phyloP scores from a whole-genome alignment of 768 basidiomycete genomes.

The Hygrophoropsis aurantiaca region DNA sequence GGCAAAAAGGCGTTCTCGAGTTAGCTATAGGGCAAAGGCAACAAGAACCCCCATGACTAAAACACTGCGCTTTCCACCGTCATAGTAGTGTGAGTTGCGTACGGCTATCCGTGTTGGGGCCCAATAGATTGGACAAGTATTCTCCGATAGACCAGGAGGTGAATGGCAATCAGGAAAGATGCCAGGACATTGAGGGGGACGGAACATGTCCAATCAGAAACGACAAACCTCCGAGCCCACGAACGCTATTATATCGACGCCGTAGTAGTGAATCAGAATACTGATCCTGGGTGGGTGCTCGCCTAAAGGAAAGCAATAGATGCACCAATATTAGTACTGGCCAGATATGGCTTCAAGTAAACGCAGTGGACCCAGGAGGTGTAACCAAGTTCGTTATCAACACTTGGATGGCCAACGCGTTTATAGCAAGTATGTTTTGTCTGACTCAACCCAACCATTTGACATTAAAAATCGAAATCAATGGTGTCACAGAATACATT shows the following conservation, averaged over 20 bases:
- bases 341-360: conserved; percentile 1
- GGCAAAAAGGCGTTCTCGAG: too few species aligned
- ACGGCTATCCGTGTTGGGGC: neutral
- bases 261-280: neutral
- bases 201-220: neutral
- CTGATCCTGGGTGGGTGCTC: neutral
- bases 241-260: neutral
- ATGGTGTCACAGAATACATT: too few species aligned
- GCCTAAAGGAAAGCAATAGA: neutral
- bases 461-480: too few species aligned
- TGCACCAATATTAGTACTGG: conserved; percentile 1
- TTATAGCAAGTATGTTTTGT: too few species aligned
- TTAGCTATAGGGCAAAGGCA: too few species aligned
- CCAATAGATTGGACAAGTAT: neutral
- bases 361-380: too few species aligned
- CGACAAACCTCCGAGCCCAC: too few species aligned
- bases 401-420: too few species aligned
- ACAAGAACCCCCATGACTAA: conserved; percentile 4
- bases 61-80: conserved; percentile 6
- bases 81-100: conserved; percentile 1
- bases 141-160: conserved; percentile 3
- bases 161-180: neutral
- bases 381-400: too few species aligned
- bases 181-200: neutral
- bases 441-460: too few species aligned